phyloP scores from a whole-genome alignment of 768 basidiomycete genomes.

The Terana coerulea region DNA sequence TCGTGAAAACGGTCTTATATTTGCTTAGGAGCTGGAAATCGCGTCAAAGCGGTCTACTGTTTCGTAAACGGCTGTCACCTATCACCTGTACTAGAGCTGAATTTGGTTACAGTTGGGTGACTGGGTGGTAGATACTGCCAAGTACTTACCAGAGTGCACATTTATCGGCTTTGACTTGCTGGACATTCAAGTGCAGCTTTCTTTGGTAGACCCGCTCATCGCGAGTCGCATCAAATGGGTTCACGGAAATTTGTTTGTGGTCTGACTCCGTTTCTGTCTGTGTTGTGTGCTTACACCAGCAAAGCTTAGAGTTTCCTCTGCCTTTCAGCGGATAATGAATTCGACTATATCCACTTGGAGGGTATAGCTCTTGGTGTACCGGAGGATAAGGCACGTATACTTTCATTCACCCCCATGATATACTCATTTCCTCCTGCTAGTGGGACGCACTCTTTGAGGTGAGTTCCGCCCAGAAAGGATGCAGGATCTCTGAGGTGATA shows the following conservation, averaged over 20 bases:
- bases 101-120: constrained; percentile 47
- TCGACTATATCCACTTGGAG: constrained; percentile 66
- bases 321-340: constrained; percentile 78
- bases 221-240: constrained; percentile 60
- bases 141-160: constrained; percentile 56
- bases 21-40: too few relatives aligned
- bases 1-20: too few relatives aligned
- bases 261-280: not conserved
- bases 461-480: constrained; percentile 13
- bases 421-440: constrained; percentile 28
- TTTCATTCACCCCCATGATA: not conserved
- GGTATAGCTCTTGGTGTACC: constrained; percentile 44
- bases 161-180: constrained; percentile 77
- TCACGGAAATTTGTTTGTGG: constrained; percentile 67
- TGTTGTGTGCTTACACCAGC: not conserved
- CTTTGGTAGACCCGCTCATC: constrained; percentile 43
- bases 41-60: too few relatives aligned
- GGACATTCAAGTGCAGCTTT: constrained; percentile 59
- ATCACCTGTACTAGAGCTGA: not conserved
- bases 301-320: constrained; percentile 63
- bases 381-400: constrained; percentile 54
- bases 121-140: constrained; percentile 69
- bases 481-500: not conserved
- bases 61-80: too few relatives aligned
- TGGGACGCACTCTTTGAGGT: constrained; percentile 67